Percentiles rank a stretch among this genome's conserved stretches.
phyloP scores from a whole-genome alignment of 2,329 filamentous ascomycete species.

The Beauveria rudraprayagi region DNA sequence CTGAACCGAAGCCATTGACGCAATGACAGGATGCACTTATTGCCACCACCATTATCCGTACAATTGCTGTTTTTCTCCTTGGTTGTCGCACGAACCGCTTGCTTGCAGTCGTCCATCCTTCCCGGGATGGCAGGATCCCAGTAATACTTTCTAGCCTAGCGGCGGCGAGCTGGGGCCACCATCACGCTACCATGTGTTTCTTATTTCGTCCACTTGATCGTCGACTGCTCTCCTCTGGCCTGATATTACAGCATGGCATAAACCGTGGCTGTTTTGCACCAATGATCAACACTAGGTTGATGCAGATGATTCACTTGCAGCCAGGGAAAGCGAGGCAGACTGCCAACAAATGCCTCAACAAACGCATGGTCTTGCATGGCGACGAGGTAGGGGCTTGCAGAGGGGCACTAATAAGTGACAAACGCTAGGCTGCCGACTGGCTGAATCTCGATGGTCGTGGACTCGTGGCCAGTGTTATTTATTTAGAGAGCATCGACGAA shows the following conservation, averaged over 20 bases:
- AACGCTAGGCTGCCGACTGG: conserved; percentile 2
- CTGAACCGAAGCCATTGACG: background rate
- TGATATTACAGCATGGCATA: background rate
- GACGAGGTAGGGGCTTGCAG: background rate
- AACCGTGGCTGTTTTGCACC: background rate
- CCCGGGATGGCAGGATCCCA: background rate
- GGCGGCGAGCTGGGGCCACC: background rate
- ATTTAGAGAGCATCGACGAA: background rate
- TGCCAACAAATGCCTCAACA: conserved; percentile 7
- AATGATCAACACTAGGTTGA: background rate
- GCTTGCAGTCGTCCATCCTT: background rate
- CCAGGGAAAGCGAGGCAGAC: background rate
- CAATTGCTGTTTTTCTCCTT: background rate
- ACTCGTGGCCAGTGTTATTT: background rate
- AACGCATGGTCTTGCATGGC: background rate
- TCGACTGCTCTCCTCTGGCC: background rate
- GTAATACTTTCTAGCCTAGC: background rate
- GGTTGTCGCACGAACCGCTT: background rate
- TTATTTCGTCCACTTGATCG: conserved; percentile 3
- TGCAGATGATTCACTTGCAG: background rate
- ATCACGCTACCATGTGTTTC: background rate
- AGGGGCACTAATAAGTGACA: background rate
- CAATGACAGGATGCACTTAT: background rate
- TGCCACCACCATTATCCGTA: background rate
- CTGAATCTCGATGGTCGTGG: conserved; percentile 5